phyloP scores from a whole-genome alignment of 2,329 filamentous ascomycete species.

The Bipolaris zeicola region DNA sequence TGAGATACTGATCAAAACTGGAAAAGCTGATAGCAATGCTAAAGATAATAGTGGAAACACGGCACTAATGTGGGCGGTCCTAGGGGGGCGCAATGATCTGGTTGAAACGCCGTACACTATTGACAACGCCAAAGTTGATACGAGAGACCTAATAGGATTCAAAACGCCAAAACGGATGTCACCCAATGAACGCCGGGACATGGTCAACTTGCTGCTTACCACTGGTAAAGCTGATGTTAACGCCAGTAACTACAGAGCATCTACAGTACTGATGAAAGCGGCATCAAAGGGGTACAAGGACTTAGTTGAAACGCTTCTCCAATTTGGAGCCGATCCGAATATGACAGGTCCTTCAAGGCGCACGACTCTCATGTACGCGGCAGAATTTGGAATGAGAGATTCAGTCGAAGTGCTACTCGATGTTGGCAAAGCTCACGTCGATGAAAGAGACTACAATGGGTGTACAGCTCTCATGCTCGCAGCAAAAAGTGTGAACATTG shows the following conservation, averaged over 20 bases:
- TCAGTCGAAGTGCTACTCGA: conserved; percentile 8
- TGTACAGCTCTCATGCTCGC: too few species aligned
- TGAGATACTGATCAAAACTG: not conserved
- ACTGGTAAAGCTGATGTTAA: not conserved
- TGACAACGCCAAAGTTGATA: not conserved
- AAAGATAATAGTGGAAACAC: too few species aligned
- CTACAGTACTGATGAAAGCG: not conserved
- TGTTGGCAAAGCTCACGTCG: conserved; percentile 7
- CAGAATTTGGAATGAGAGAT: not conserved
- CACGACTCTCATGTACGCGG: conserved; percentile 8
- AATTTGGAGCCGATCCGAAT: not conserved
- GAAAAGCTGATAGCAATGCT: not conserved
- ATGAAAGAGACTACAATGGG: not conserved
- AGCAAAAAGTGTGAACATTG: too few species aligned
- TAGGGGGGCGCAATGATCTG: not conserved
- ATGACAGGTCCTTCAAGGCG: not conserved
- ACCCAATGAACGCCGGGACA: not conserved
- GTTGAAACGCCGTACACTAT: not conserved
- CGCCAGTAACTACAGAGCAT: too few species aligned
- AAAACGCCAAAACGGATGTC: not conserved
- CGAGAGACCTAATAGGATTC: not conserved
- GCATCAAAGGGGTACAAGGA: not conserved
- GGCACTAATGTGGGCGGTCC: not conserved
- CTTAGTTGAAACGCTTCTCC: not conserved
- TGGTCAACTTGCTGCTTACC: not conserved